Base-by-base conservation (phyloP, 768 basidiomycete genomes). In the Porphyrellus cyaneotinctus region DNA sequence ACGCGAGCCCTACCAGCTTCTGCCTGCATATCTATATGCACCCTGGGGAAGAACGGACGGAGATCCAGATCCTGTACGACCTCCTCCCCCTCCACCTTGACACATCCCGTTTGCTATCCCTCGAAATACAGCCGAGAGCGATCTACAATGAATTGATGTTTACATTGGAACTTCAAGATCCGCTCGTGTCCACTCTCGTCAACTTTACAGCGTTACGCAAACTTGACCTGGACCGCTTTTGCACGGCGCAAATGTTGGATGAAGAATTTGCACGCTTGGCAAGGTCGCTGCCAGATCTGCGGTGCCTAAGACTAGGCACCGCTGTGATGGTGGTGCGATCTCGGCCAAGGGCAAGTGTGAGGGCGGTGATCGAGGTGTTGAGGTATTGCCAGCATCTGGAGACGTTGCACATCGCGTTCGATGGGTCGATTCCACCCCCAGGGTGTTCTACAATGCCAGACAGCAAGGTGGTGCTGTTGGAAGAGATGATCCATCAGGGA, bases 221-320 rank as follows among this genome's bases (percentile, higher is more conserved):
- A 13, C 54, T 65, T 1, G 51, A 65, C 17, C 23, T 65, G 13
- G 64, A 65, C 12, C 13, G 33, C 11, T 38, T 63, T 3, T 58
- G 51, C 31, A 56, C 57, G 4, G 57, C 47, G 1, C 44, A n/a
- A 0, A 33, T 59, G 20, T 28, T 49, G 13, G 56, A 65, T 13
- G 43, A 10, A 1, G 61, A 60, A 32, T 58, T 47, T 43, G 39
- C 9, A 6, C n/a, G 13, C 26, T 33, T 66, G 42, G 64, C 57
- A 12, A 2, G 15, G 11, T 59, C 57, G 14, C 37, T 55, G 43
- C 38, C 39, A 6, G 35, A 52, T 2, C 41, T 63, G n/a, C 57
- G 49, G 15, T 17, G 47, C 11, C 44, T 62, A 17, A 61, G 54
- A 39, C 41, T 65, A 4, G 64, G 58, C 3, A 61, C 59, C n/a